These are phyloP conservation scores for Graphium sp. DNA, from an alignment of 2,329 filamentous ascomycete genomes.

Conservation along the genomic window DNA sequence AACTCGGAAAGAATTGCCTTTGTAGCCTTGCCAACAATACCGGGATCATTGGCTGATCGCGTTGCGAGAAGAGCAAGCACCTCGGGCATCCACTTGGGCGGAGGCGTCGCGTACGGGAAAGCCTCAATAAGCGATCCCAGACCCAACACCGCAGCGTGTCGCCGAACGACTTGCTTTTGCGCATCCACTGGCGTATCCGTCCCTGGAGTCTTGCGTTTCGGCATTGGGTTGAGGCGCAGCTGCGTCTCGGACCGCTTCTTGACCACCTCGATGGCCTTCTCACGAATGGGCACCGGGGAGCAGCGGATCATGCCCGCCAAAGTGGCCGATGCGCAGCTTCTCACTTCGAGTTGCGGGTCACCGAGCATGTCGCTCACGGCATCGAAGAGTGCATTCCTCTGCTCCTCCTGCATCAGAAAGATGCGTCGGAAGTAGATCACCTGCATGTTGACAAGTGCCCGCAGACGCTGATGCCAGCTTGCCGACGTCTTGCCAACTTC, in stretches of 20 bases:
- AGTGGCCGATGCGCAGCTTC: slow-evolving; percentile 80
- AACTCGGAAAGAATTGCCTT: slow-evolving; percentile 92
- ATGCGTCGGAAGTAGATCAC: slow-evolving; percentile 95
- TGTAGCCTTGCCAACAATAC: slow-evolving; percentile 87
- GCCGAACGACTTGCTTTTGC: slow-evolving; percentile 61
- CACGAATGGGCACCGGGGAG: slow-evolving; percentile 66
- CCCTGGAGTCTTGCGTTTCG: slow-evolving; percentile 47
- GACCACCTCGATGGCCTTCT: slow-evolving; percentile 58
- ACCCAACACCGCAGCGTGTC: slow-evolving; percentile 84
- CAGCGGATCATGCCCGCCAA: slow-evolving; percentile 96
- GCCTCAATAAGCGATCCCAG: slow-evolving; percentile 84
- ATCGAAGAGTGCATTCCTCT: slow-evolving; percentile 69
- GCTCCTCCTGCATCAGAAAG: slow-evolving; percentile 61
- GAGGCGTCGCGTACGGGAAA: slow-evolving; percentile 89
- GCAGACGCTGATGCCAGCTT: slow-evolving; percentile 90
- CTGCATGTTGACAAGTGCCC: slow-evolving; percentile 95
- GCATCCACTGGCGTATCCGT: slow-evolving; percentile 55
- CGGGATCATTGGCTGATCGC: slow-evolving; percentile 73
- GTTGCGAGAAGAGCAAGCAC: slow-evolving; percentile 73
- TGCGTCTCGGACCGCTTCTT: slow-evolving; percentile 65
- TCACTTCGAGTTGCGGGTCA: slow-evolving; percentile 83
- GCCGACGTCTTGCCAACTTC: slow-evolving; percentile 68
- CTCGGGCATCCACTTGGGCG: slow-evolving; percentile 86
- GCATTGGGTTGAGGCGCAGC: slow-evolving; percentile 72
- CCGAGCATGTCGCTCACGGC: slow-evolving; percentile 94